Conservation (phyloP, 331 rosid species). For the Acacia pycnantha region DNA sequence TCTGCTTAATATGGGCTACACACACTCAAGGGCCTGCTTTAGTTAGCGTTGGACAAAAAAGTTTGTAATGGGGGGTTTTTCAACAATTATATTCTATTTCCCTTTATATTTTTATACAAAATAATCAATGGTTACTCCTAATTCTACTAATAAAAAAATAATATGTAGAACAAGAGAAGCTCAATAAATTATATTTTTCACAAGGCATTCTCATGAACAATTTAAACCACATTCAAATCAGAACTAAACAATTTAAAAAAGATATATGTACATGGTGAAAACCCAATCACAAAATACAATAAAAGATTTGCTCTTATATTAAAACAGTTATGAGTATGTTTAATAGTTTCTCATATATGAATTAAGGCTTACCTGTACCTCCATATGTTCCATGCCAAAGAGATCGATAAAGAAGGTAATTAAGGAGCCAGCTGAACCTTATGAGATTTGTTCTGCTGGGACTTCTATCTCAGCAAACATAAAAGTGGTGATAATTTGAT, state of each 20-base stretch:
- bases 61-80: too few species aligned
- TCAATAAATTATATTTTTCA: background rate
- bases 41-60: too few species aligned
- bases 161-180: background rate
- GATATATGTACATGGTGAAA: background rate
- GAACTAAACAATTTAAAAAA: background rate
- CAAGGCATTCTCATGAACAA: background rate
- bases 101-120: background rate
- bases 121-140: background rate
- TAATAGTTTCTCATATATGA: background rate
- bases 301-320: background rate
- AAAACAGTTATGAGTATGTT: background rate
- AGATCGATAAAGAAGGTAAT: conserved; percentile 12
- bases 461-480: conserved; percentile 10
- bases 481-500: conserved; percentile 13
- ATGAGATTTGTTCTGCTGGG: background rate
- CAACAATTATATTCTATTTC: too few species aligned
- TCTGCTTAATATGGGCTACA: too few species aligned
- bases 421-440: background rate
- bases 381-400: conserved; percentile 42
- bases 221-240: background rate
- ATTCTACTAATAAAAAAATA: background rate
- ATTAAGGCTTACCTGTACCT: conserved; percentile 34
- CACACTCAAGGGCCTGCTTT: too few species aligned
- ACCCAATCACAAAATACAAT: background rate